These are phyloP conservation scores for Aspergillus incahuasiensis DNA, from an alignment of 495 filamentous ascomycete genomes.

Conservation along the genomic window DNA sequence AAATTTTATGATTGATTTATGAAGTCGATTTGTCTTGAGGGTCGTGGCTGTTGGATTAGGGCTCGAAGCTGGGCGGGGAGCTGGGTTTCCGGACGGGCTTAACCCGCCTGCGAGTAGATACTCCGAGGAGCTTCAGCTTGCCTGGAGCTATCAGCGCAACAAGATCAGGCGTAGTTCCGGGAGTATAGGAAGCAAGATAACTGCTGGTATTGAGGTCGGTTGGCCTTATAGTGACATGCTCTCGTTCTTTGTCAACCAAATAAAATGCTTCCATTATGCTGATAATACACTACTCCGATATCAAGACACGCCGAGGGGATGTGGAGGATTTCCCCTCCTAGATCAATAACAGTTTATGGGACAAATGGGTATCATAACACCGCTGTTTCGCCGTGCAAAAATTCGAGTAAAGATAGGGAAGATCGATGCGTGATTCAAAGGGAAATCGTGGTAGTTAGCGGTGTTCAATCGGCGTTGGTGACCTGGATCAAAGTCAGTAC, in stretches of 20 bases:
- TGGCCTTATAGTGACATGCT: too few relatives aligned
- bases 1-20: too few relatives aligned
- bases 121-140: too few relatives aligned
- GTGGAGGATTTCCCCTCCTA: conserved; percentile 14
- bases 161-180: too few relatives aligned
- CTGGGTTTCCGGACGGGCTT: too few relatives aligned
- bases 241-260: neutral
- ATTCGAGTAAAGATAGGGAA: conserved; percentile 28
- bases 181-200: too few relatives aligned
- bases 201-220: too few relatives aligned
- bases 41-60: too few relatives aligned
- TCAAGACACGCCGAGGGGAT: conserved; percentile 11
- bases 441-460: conserved; percentile 3
- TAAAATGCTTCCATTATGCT: conserved; percentile 1
- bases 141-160: too few relatives aligned
- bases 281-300: conserved; percentile 10
- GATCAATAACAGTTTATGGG: conserved; percentile 29
- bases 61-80: too few relatives aligned
- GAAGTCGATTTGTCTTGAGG: too few relatives aligned
- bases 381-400: conserved; percentile 31
- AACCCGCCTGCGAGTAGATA: too few relatives aligned
- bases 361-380: conserved; percentile 47
- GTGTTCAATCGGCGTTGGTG: conserved; percentile 49
- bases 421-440: conserved; percentile 15
- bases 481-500: conserved; percentile 36